A percentile compares a stretch with the other conserved stretches of the same genome.
Conservation (phyloP, 495 filamentous ascomycete genomes). For the Amniculicola lignicola region DNA sequence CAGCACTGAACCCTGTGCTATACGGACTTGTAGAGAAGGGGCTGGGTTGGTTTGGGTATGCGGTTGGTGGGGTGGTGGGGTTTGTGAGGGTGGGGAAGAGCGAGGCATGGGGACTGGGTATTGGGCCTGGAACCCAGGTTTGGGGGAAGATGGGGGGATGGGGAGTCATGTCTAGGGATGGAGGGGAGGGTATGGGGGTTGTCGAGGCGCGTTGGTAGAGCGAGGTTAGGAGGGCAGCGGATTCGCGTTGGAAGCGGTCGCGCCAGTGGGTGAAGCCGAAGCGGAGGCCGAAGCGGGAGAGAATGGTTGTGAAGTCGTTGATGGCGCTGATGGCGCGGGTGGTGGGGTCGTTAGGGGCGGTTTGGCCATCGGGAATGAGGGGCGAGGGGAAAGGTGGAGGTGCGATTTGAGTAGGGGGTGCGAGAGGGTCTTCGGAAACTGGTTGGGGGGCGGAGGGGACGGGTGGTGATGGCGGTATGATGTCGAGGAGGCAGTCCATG, state of each 20-base stretch:
- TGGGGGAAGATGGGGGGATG: constrained; percentile 4
- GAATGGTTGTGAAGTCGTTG: constrained; percentile 39
- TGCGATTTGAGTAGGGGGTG: constrained; percentile 8
- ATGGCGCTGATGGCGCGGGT: constrained; percentile 35
- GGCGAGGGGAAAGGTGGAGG: constrained; percentile 27
- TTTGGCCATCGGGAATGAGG: constrained; percentile 7
- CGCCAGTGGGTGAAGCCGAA: constrained; percentile 43
- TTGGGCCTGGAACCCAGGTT: background rate
- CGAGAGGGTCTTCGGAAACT: constrained; percentile 27
- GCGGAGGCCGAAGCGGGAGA: constrained; percentile 37
- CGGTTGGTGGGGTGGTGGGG: constrained; percentile 9
- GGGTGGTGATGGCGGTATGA: constrained; percentile 29
- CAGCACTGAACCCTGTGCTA: no score
- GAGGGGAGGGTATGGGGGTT: constrained; percentile 12
- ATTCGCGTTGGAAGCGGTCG: constrained; percentile 36
- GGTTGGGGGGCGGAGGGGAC: constrained; percentile 8
- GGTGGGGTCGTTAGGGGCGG: constrained; percentile 13
- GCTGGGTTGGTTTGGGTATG: constrained; percentile 11
- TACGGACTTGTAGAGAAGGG: constrained; percentile 21
- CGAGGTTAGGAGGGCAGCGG: constrained; percentile 13
- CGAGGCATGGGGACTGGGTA: background rate
- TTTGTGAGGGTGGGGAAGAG: background rate
- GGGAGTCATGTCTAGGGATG: background rate
- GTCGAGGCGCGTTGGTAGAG: constrained; percentile 27
- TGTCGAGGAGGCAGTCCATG: constrained; percentile 46